Evolutionary conservation across 805 yeast genomes (phyloP), one percentile per base, ranked within the genome.

Genomic region (Brettanomyces naardenensis): DNA sequence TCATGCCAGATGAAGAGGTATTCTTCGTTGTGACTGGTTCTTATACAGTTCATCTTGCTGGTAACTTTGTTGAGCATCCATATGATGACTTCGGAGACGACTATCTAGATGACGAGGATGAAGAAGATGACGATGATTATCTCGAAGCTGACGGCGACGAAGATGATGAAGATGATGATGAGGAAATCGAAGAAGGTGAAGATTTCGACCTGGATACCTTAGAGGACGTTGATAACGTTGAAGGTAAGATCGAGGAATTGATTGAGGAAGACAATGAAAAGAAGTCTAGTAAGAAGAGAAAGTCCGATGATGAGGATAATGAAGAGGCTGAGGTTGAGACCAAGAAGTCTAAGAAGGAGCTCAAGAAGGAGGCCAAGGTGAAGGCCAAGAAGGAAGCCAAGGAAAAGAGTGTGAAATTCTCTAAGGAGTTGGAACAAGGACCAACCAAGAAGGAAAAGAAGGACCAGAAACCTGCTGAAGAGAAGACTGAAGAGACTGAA

Each of bases 1-100:
- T 92, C 56, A 74, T 81, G 39, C 95, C 97, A 55, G 90, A 80
- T 55, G 98, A 92, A 68, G 95, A 89, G 58, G 87, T 92, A 44
- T 79, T 71, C 69, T 92, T 92, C 57, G 95, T 87, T 56, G 97
- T 85, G 41, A 83, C 95, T 44, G 98, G 98, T 58, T 87, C 97
- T 20, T 90, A 88, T 70, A 83, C 95, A 48, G 72, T 92, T 48
- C 94, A 90, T 62, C 69, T 92, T 53, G 71, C 85, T 50, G 99
- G 99, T 70, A 90, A 92, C 80, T 88, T 81, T 66, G 81, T 92
- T 57, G 95, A 85, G 64, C 96, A 89, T 65, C 97, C 97, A 62
- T 86, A 78, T 54, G 95, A 89, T 56, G 76, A 69, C 31, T 81
- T 75, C 38, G 75, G 69, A 41, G 63, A 59, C 44, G 73, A 71